Percentiles rank a stretch among this genome's conserved stretches.
phyloP scores from a whole-genome alignment of 2,329 filamentous ascomycete species.

The Exophiala calicioides region DNA sequence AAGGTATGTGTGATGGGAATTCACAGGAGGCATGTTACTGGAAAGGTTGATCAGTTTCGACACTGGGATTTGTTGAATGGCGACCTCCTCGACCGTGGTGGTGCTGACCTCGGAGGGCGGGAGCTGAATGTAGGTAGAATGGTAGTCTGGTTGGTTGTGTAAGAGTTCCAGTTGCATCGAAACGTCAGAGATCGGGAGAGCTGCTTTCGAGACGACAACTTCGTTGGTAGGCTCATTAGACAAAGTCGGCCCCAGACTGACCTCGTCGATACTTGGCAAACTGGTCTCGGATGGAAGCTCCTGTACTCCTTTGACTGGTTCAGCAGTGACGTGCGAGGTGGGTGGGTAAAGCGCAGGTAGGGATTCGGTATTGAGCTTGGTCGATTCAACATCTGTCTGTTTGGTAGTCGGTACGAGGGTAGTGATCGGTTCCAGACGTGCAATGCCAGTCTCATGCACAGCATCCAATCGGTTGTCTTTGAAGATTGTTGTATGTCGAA shows the following conservation, averaged over 20 bases:
- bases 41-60: constrained; percentile 20
- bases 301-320: constrained; percentile 29
- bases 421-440: constrained; percentile 19
- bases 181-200: constrained; percentile 11
- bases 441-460: constrained; percentile 29
- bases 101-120: constrained; percentile 3
- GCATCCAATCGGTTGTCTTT: constrained; percentile 49
- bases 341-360: constrained; percentile 16
- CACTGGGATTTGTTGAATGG: constrained; percentile 23
- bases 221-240: constrained; percentile 20
- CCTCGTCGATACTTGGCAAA: constrained; percentile 28
- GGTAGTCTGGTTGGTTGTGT: constrained; percentile 6
- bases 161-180: constrained; percentile 7
- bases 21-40: constrained; percentile 17
- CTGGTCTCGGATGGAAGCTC: constrained; percentile 26
- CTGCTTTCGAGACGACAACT: constrained; percentile 5
- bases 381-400: constrained; percentile 2
- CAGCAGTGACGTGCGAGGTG: constrained; percentile 20
- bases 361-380: constrained; percentile 32
- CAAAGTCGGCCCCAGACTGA: constrained; percentile 21
- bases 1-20: constrained; percentile 27
- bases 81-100: constrained; percentile 5
- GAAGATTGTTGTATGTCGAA: constrained; percentile 57
- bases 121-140: neutral
- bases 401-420: neutral